phyloP scores from a whole-genome alignment of 164 flowering plant genomes.

The Vitis amurensis region DNA sequence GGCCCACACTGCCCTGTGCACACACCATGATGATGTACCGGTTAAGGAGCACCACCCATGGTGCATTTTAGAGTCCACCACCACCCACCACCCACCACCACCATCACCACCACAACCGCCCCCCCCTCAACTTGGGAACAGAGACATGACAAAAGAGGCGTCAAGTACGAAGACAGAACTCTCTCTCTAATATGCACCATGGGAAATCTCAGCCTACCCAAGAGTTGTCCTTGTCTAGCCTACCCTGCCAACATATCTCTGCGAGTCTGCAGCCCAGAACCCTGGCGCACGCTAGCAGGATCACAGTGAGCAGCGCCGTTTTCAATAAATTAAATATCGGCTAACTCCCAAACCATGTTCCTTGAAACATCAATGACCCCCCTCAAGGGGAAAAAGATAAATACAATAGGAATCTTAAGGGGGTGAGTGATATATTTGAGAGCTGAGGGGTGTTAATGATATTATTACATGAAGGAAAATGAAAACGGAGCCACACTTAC shows the following conservation, averaged over 20 bases:
- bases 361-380: not conserved
- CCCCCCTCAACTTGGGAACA: constrained; percentile 16
- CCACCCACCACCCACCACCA: not conserved
- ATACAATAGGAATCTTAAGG: too few relatives aligned
- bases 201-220: constrained; percentile 5
- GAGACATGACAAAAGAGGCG: constrained; percentile 8
- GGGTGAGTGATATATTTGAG: too few relatives aligned
- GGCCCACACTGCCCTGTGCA: constrained; percentile 11
- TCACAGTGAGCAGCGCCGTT: not conserved
- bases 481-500: constrained; percentile 37
- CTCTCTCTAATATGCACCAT: constrained; percentile 1
- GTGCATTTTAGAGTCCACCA: constrained; percentile 2
- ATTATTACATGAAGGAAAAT: not conserved
- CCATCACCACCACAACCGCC: not conserved
- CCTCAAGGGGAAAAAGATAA: too few relatives aligned
- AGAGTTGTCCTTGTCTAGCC: constrained; percentile 17
- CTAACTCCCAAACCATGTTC: not conserved
- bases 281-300: constrained; percentile 1
- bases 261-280: not conserved
- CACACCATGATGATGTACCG: constrained; percentile 6
- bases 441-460: not conserved
- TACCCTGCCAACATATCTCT: not conserved
- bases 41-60: constrained; percentile 11
- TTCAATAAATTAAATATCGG: not conserved
- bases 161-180: constrained; percentile 5